Evolutionary conservation across 2,329 filamentous ascomycete species (phyloP).

Genomic region (Fonsecaea pedrosoi): DNA sequence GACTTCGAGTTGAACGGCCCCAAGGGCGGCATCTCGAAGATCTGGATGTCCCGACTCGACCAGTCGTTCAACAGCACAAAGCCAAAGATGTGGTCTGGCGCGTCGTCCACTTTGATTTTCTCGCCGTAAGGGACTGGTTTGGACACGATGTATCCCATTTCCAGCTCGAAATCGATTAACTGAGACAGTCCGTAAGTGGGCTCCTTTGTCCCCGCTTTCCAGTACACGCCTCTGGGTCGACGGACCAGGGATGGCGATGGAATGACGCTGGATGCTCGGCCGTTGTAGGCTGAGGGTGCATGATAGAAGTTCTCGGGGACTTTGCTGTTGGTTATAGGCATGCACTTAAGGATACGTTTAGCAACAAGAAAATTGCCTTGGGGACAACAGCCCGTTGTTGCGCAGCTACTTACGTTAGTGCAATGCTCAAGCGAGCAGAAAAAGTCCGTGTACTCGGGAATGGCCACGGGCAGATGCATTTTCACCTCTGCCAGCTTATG

Average conservation of each 20-base stretch:
- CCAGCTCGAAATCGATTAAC: conserved; percentile 62
- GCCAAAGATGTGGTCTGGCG: conserved; percentile 65
- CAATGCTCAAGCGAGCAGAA: conserved; percentile 62
- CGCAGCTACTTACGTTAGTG: conserved; percentile 29
- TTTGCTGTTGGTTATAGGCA: conserved; percentile 45
- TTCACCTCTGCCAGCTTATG: conserved; percentile 49
- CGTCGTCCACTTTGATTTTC: conserved; percentile 50
- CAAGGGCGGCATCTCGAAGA: conserved; percentile 65
- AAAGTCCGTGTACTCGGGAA: conserved; percentile 66
- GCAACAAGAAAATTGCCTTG: background rate
- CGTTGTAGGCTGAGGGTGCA: conserved; percentile 61
- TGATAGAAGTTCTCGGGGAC: conserved; percentile 57
- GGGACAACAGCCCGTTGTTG: background rate
- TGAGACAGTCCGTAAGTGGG: conserved; percentile 64
- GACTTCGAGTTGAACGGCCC: conserved; percentile 67
- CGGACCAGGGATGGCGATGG: conserved; percentile 20
- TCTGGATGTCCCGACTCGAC: conserved; percentile 63
- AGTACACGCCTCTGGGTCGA: conserved; percentile 24
- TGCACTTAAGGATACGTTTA: conserved; percentile 7
- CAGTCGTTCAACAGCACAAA: conserved; percentile 55
- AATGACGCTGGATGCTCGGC: conserved; percentile 46
- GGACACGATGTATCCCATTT: conserved; percentile 56
- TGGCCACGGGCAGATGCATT: conserved; percentile 62
- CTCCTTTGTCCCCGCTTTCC: conserved; percentile 13
- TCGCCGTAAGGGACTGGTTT: conserved; percentile 50